phyloP scores from a whole-genome alignment of 352 stramenopile genomes.

The Pythium apleroticum region DNA sequence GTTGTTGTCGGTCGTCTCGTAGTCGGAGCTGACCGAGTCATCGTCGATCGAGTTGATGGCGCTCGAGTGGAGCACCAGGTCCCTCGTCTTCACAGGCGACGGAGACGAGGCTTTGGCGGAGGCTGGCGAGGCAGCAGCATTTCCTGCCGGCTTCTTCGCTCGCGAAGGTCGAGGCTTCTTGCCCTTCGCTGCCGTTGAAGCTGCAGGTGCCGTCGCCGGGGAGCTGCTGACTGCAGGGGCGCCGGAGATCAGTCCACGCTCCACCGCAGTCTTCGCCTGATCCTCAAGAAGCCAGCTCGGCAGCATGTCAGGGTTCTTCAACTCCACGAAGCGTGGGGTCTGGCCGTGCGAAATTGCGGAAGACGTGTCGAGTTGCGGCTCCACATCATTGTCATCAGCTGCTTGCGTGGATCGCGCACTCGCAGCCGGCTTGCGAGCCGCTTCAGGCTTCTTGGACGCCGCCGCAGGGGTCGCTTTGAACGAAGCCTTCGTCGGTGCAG shows the following conservation, averaged over 20 bases:
- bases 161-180: slow-evolving; percentile 4
- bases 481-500: neutral
- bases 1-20: slow-evolving; percentile 24
- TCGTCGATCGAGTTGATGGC: slow-evolving; percentile 30
- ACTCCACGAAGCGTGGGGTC: slow-evolving; percentile 22
- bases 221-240: neutral
- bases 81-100: slow-evolving; percentile 19
- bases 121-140: neutral
- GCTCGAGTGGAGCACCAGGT: slow-evolving; percentile 30
- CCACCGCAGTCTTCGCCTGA: slow-evolving; percentile 23
- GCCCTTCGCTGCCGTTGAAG: neutral
- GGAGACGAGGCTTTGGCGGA: neutral
- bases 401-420: neutral
- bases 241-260: slow-evolving; percentile 4
- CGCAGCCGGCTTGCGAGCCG: neutral
- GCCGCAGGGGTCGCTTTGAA: neutral
- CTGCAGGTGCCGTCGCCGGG: neutral
- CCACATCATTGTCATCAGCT: neutral
- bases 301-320: slow-evolving; percentile 30
- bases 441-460: neutral
- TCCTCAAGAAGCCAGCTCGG: slow-evolving; percentile 28
- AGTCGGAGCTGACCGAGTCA: slow-evolving; percentile 34
- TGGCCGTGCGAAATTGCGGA: neutral
- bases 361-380: neutral
- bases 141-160: neutral